phyloP scores from a whole-genome alignment of 805 yeast species.

The Starmerella khaoyaiensis region DNA sequence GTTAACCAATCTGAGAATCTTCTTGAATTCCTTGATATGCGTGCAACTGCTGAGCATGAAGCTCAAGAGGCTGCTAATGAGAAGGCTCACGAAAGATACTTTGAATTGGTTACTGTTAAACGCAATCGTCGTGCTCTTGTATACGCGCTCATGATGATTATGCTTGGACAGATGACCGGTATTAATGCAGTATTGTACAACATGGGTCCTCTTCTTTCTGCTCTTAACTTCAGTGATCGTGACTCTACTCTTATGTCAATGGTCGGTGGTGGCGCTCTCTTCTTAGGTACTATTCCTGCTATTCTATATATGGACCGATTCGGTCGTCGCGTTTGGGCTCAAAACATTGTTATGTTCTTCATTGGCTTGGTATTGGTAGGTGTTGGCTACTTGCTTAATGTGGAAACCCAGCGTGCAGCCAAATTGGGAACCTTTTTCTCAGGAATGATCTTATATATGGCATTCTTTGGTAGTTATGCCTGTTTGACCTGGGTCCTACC shows the following conservation, averaged over 20 bases:
- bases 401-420: constrained; percentile 32
- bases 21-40: constrained; percentile 46
- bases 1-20: constrained; percentile 32
- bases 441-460: constrained; percentile 51
- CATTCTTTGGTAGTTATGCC: constrained; percentile 54
- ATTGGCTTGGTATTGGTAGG: constrained; percentile 50
- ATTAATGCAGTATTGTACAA: constrained; percentile 55
- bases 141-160: constrained; percentile 41
- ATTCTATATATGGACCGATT: constrained; percentile 33
- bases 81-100: constrained; percentile 32
- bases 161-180: constrained; percentile 43
- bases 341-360: constrained; percentile 42
- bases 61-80: constrained; percentile 25
- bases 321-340: constrained; percentile 48
- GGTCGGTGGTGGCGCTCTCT: constrained; percentile 53
- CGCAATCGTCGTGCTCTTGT: constrained; percentile 50
- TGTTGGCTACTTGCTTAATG: constrained; percentile 38
- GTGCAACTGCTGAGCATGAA: constrained; percentile 40
- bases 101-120: constrained; percentile 42
- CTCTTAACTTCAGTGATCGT: constrained; percentile 42
- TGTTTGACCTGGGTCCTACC: constrained; percentile 59
- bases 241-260: constrained; percentile 51
- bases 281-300: constrained; percentile 56
- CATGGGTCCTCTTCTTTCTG: constrained; percentile 43
- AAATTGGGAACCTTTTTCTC: constrained; percentile 50